These are phyloP conservation scores for Xerophyta viscosa DNA, from an alignment of 106 monocot species.

Conservation along the genomic window DNA sequence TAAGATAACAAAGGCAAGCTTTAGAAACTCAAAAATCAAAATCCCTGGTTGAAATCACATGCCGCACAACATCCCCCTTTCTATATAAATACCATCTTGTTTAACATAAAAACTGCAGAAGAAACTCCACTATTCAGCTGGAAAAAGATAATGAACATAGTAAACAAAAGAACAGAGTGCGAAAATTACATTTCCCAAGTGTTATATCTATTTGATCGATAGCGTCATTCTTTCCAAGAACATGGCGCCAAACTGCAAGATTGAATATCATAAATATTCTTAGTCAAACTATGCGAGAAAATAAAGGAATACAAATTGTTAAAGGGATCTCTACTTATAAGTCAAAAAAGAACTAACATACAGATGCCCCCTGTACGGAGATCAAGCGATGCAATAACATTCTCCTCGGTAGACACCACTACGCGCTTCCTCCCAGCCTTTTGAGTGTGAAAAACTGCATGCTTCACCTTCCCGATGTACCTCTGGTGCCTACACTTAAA, in stretches of 20 bases:
- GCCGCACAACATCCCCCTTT: too few relatives aligned
- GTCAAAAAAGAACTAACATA: constrained; percentile 17
- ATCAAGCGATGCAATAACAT: constrained; percentile 92
- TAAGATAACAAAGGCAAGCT: too few relatives aligned
- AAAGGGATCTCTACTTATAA: too few relatives aligned
- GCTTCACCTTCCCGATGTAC: constrained; percentile 90
- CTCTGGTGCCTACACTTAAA: constrained; percentile 58
- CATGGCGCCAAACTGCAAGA: constrained; percentile 90
- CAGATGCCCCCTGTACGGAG: constrained; percentile 88
- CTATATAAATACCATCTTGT: too few relatives aligned
- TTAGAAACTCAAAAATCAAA: too few relatives aligned
- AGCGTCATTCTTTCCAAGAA: constrained; percentile 61
- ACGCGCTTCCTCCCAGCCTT: constrained; percentile 91
- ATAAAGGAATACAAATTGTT: too few relatives aligned
- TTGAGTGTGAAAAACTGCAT: constrained; percentile 90
- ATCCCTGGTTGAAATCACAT: too few relatives aligned
- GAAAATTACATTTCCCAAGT: constrained; percentile 82
- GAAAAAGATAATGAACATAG: neutral
- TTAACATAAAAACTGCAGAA: too few relatives aligned
- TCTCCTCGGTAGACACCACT: constrained; percentile 85
- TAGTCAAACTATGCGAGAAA: neutral
- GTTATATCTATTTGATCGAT: constrained; percentile 77
- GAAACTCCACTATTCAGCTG: too few relatives aligned
- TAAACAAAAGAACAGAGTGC: constrained; percentile 1
- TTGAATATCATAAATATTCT: neutral